Conservation (phyloP, 2,329 filamentous ascomycete genomes). For the Nakataea oryzae region DNA sequence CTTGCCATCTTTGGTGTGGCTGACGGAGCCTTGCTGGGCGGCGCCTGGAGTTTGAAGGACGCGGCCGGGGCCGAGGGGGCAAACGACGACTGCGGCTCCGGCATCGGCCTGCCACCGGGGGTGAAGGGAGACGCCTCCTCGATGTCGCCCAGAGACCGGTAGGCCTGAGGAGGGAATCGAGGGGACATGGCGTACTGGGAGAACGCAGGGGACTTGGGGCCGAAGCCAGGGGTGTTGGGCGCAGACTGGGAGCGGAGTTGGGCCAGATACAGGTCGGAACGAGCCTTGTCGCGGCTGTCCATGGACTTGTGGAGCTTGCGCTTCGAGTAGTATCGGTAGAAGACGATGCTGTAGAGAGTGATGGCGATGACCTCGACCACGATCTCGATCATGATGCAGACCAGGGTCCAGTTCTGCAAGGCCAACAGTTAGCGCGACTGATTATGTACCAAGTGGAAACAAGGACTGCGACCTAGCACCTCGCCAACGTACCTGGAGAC, state of each 20-base stretch:
- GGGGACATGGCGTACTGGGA: conserved; percentile 46
- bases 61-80: conserved; percentile 23
- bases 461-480: background rate
- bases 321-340: conserved; percentile 97
- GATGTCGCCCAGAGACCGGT: conserved; percentile 30
- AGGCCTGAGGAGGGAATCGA: conserved; percentile 47
- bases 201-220: conserved; percentile 52
- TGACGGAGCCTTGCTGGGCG: conserved; percentile 66
- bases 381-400: conserved; percentile 96
- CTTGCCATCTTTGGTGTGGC: conserved; percentile 58
- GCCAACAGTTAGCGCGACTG: conserved; percentile 16
- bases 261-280: conserved; percentile 88
- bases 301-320: conserved; percentile 92
- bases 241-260: conserved; percentile 77
- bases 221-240: conserved; percentile 88
- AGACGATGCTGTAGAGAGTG: conserved; percentile 83
- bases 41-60: conserved; percentile 72
- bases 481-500: conserved; percentile 63
- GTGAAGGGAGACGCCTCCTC: conserved; percentile 36
- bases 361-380: conserved; percentile 89
- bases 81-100: conserved; percentile 55
- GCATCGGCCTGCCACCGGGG: conserved; percentile 39
- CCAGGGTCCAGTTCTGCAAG: conserved; percentile 77
- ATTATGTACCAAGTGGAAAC: no score
- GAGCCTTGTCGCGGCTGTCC: conserved; percentile 87